Conservation (phyloP, 148 eudicot species). For the Spergularia marina region DNA sequence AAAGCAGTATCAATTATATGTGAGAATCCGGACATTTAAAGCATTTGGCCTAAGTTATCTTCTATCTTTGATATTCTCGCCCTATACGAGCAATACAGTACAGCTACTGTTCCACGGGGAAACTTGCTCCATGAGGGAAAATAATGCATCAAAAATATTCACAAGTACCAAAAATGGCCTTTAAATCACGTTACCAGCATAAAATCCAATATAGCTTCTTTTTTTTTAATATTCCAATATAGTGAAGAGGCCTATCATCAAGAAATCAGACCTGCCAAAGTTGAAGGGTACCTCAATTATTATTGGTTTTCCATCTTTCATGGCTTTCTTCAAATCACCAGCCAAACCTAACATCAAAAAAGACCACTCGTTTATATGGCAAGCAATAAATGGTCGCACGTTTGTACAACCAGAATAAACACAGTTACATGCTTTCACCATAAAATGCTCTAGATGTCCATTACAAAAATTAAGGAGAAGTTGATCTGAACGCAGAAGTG, state of each 20-base stretch:
- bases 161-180: neutral
- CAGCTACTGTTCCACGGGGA: no score
- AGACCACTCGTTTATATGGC: neutral
- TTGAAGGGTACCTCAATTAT: slow-evolving; percentile 74
- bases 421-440: slow-evolving; percentile 4
- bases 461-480: neutral
- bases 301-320: slow-evolving; percentile 98
- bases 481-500: neutral
- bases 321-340: slow-evolving; percentile 98
- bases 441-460: neutral
- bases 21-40: neutral
- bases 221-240: no score
- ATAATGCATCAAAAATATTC: neutral
- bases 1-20: neutral
- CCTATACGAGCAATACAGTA: neutral
- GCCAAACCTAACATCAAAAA: slow-evolving; percentile 62
- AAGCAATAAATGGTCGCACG: neutral
- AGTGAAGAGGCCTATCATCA: neutral
- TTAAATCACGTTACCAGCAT: neutral
- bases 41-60: neutral
- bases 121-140: no score
- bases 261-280: neutral
- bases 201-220: neutral
- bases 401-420: neutral
- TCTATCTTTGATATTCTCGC: neutral